These are phyloP conservation scores for Quambalaria eucalypti DNA, from an alignment of 1,284 basidiomycete genomes.

Conservation along the genomic window DNA sequence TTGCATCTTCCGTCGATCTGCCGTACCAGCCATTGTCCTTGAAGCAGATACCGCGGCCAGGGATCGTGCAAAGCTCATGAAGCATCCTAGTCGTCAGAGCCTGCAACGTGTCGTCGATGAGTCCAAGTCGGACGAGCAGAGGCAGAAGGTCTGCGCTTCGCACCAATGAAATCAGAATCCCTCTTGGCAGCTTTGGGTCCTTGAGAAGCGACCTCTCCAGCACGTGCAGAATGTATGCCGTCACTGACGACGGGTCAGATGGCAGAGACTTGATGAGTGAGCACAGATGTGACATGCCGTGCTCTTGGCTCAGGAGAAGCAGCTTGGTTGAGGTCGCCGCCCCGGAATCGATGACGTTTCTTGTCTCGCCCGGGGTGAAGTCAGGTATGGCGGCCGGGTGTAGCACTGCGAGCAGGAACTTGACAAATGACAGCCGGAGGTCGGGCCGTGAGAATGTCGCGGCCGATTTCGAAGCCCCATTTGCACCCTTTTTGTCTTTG, in stretches of 20 bases:
- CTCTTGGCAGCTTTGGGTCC: neutral
- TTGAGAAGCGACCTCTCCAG: neutral
- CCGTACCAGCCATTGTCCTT: constrained; percentile 83
- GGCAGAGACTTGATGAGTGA: constrained; percentile 24
- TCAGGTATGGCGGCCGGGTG: constrained; percentile 12
- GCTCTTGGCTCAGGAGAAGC: neutral
- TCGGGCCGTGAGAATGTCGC: constrained; percentile 24
- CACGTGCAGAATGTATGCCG: constrained; percentile 28
- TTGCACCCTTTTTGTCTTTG: neutral
- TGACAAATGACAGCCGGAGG: constrained; percentile 37
- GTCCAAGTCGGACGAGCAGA: neutral
- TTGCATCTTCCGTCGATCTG: constrained; percentile 49
- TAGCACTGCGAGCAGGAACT: constrained; percentile 34
- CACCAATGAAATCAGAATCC: neutral
- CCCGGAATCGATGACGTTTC: constrained; percentile 15
- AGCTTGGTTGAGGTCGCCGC: neutral
- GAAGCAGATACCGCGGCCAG: constrained; percentile 78
- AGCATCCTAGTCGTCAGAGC: no score
- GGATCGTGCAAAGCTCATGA: constrained; percentile 63
- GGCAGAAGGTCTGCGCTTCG: neutral
- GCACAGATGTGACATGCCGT: constrained; percentile 11
- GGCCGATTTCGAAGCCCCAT: neutral
- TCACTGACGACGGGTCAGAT: constrained; percentile 27
- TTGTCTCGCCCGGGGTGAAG: constrained; percentile 8
- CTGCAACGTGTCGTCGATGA: constrained; percentile 2